A percentile compares a stretch with the other conserved stretches of the same genome.
Conservation (phyloP, 2,329 filamentous ascomycete genomes). For the Hypoxylon sp. region DNA sequence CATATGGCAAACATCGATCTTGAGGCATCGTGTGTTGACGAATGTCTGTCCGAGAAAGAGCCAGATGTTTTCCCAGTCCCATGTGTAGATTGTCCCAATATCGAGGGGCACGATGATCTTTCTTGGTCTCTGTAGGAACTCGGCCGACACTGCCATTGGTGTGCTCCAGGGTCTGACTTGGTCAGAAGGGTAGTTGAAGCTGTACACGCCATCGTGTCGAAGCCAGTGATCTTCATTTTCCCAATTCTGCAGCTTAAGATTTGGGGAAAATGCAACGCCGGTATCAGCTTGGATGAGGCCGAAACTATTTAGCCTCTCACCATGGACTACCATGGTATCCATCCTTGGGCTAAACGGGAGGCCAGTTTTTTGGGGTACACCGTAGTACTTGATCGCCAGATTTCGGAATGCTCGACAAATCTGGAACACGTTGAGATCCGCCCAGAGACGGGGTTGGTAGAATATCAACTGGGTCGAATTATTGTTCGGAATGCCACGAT, state of each 20-base stretch:
- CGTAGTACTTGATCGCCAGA: conserved; percentile 20
- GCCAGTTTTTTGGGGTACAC: background rate
- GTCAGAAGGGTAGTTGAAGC: background rate
- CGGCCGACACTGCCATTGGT: background rate
- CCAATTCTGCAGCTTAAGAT: conserved; percentile 6
- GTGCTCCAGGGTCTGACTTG: conserved; percentile 8
- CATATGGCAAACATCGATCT: conserved; percentile 4
- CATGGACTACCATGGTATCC: conserved; percentile 4
- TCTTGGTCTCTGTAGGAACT: conserved; percentile 14
- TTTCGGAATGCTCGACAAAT: conserved; percentile 21
- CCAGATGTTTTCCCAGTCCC: conserved; percentile 14
- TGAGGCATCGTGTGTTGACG: conserved; percentile 2
- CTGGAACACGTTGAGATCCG: conserved; percentile 7
- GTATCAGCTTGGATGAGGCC: background rate
- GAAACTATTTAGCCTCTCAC: background rate
- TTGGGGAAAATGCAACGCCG: background rate
- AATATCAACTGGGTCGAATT: conserved; percentile 18
- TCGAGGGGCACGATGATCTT: conserved; percentile 1
- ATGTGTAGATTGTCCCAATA: background rate
- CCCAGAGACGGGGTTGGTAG: conserved; percentile 24
- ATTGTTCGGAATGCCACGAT: background rate
- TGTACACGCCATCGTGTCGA: conserved; percentile 6
- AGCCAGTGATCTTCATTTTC: conserved; percentile 9
- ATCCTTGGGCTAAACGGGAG: conserved; percentile 21
- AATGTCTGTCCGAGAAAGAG: conserved; percentile 5